Base-by-base conservation (phyloP, 208 protist species). In the Trypanosoma lewisi region DNA sequence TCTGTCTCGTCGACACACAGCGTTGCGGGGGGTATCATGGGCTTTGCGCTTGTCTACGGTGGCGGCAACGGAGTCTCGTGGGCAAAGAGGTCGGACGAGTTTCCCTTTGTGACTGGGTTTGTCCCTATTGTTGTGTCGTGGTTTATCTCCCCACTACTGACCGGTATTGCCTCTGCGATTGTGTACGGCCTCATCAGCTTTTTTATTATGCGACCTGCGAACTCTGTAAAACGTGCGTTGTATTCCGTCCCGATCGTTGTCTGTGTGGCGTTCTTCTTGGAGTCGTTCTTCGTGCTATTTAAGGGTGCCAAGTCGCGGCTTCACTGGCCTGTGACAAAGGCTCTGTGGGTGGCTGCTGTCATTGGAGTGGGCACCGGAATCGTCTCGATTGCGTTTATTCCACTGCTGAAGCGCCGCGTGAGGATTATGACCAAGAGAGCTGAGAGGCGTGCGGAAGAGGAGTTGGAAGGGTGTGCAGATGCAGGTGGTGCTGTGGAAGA, bases 1-100 rank as follows among this genome's bases (percentile, higher is more conserved):
- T 83, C 87, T 33, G 87, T 90, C 5, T 89, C 81, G 30, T 90
- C 87, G 4, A 89, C 83, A 25, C 87, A 93, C 75, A 90, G 83
- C 69, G 85, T 93, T 67, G 80, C 75, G 33, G 87, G 87, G 33
- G 83, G 83, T 11, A 77, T 93, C 21, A 89, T 90, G 30, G 87
- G 87, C 31, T 93, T 93, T 59, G 83, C 81, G 5, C 72, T 93
- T 36, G 87, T 93, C 7, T 90, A 85, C 63, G 87, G 87, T 41
- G 83, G 87, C 19, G 50, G 34, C 23, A 55, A 56, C 27, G 76
- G 70, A 9, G 82, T 93, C 2, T 77, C 67, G 47, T 93, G 83
- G 80, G 83, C 87, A 1, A 75, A 75, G 47, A 55, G 28, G 39
- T 64, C 82, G 48, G 56, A 66, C 16, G 77, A 80, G 12, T 89